These are phyloP conservation scores for Lactuca saligna DNA, from an alignment of 129 eudicot species.

Conservation along the genomic window DNA sequence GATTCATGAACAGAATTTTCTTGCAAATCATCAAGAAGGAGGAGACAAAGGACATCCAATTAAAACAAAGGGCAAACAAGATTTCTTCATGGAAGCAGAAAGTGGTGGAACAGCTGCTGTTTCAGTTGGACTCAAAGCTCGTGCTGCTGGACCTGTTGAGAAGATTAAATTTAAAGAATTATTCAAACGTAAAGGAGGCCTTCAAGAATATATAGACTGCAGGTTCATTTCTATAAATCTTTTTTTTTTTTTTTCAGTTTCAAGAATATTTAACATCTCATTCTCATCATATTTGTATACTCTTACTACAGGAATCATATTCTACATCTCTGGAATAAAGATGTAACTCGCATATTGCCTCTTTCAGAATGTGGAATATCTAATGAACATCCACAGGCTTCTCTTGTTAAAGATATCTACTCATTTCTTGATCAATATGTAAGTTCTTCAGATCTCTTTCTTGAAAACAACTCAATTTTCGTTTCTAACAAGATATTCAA, in stretches of 20 bases:
- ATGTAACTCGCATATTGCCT: constrained; percentile 78
- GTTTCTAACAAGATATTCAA: constrained; percentile 24
- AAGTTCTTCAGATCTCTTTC: constrained; percentile 38
- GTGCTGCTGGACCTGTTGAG: constrained; percentile 73
- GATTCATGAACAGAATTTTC: constrained; percentile 51
- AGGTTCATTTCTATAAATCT: constrained; percentile 49
- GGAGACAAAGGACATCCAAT: constrained; percentile 36
- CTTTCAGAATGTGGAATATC: constrained; percentile 81
- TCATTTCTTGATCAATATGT: constrained; percentile 84
- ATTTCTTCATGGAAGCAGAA: constrained; percentile 48
- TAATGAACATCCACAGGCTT: constrained; percentile 59
- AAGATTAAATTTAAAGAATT: constrained; percentile 89
- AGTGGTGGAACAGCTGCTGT: constrained; percentile 75
- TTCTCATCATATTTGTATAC: constrained; percentile 3
- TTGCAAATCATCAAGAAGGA: constrained; percentile 46
- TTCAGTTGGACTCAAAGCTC: constrained; percentile 86
- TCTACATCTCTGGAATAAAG: constrained; percentile 84
- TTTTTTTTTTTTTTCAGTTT: not conserved
- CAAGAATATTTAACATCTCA: not conserved
- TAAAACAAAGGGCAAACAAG: constrained; percentile 44
- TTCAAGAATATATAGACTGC: constrained; percentile 87
- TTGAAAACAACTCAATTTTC: not conserved
- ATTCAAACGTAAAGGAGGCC: constrained; percentile 89
- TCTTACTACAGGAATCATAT: constrained; percentile 72
- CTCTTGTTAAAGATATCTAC: constrained; percentile 72